Conservation (phyloP, 805 yeast genomes). For the Isabelozyma heimii region DNA sequence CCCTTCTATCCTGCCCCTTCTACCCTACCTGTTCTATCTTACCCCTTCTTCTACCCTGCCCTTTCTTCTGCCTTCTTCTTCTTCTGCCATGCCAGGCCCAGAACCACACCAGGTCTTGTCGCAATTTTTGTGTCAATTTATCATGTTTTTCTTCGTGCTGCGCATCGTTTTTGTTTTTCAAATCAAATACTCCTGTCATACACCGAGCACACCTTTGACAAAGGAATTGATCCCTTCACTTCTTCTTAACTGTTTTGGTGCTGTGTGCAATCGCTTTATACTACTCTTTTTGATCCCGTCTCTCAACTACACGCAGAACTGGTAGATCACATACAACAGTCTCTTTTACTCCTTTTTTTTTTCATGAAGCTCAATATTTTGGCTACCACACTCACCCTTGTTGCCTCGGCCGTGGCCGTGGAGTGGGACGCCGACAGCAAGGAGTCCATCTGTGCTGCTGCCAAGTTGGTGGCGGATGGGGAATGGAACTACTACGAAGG, state of each 20-base stretch:
- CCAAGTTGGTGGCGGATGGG: slow-evolving; percentile 32
- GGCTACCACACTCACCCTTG: background rate
- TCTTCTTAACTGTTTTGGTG: background rate
- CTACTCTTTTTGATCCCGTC: background rate
- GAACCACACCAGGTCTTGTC: background rate
- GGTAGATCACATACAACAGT: background rate
- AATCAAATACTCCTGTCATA: background rate
- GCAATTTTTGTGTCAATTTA: background rate
- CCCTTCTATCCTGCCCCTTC: too few species aligned
- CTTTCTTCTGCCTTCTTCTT: background rate
- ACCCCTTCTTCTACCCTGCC: background rate
- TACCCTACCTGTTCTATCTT: too few species aligned
- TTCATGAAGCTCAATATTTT: background rate
- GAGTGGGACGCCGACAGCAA: slow-evolving; percentile 36
- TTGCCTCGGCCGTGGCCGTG: slow-evolving; percentile 19
- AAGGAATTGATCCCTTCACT: background rate
- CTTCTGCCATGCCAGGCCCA: background rate
- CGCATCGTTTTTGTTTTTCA: background rate
- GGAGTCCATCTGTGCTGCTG: slow-evolving; percentile 42
- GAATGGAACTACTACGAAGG: slow-evolving; percentile 47
- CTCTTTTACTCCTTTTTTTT: too few species aligned
- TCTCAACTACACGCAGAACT: background rate
- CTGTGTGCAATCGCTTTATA: too few species aligned
- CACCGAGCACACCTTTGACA: background rate
- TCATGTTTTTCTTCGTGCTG: background rate